A percentile compares a stretch with the other conserved stretches of the same genome.
phyloP scores from a whole-genome alignment of 2,329 filamentous ascomycete species.

The Pseudocercospora pini-densiflorae region DNA sequence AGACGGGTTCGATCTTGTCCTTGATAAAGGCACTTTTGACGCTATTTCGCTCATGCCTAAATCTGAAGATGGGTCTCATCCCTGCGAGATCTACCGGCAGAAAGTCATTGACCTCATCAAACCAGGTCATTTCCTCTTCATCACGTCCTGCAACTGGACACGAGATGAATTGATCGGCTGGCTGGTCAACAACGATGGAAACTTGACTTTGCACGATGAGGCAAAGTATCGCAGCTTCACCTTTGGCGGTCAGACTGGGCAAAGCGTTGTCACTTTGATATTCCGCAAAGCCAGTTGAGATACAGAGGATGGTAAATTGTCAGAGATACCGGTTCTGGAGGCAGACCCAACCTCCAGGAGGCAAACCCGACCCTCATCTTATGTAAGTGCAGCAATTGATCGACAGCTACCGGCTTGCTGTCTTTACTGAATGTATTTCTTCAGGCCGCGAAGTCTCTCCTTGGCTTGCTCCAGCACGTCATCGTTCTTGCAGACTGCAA shows the following conservation, averaged over 20 bases:
- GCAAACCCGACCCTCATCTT: too few relatives aligned
- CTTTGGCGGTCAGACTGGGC: constrained; percentile 86
- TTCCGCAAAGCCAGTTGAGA: constrained; percentile 56
- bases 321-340: not conserved
- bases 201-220: constrained; percentile 66
- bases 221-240: constrained; percentile 85
- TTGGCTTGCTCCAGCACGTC: constrained; percentile 64
- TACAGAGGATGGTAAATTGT: not conserved
- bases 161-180: constrained; percentile 80
- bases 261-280: constrained; percentile 85
- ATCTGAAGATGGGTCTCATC: constrained; percentile 26
- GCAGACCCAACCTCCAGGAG: not conserved
- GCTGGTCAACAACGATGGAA: constrained; percentile 63
- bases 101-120: constrained; percentile 72
- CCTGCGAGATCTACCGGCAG: constrained; percentile 73
- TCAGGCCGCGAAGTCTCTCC: constrained; percentile 54
- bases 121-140: constrained; percentile 72
- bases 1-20: constrained; percentile 80
- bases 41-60: constrained; percentile 72
- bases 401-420: not conserved
- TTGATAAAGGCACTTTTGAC: constrained; percentile 99
- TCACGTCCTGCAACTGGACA: constrained; percentile 99
- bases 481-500: constrained; percentile 96
- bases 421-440: constrained; percentile 51
- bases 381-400: not conserved